phyloP scores from a whole-genome alignment of 148 eudicot genomes.

The Oxyria digyna region DNA sequence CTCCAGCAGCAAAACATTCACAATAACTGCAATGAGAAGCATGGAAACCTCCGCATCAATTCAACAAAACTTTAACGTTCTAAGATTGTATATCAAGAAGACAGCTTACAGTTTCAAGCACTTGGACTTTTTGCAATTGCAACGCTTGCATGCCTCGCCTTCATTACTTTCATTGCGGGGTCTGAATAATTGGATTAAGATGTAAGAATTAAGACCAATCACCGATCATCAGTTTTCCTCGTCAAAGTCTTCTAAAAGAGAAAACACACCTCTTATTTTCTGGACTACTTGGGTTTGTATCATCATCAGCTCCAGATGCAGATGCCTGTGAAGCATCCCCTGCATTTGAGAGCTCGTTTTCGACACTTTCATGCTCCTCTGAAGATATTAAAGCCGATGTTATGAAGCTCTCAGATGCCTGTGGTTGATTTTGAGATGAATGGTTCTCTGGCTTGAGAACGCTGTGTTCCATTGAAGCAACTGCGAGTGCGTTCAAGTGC shows the following conservation, averaged over 20 bases:
- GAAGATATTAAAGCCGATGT: conserved; percentile 17
- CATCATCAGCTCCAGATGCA: conserved; percentile 35
- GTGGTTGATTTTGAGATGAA: conserved; percentile 22
- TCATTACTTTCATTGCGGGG: conserved; percentile 52
- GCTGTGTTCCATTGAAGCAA: conserved; percentile 39
- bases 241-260: background rate
- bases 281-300: conserved; percentile 46
- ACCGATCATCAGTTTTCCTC: background rate
- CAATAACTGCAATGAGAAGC: conserved; percentile 55
- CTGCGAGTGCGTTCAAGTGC: conserved; percentile 86
- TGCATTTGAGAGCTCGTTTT: conserved; percentile 21
- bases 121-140: conserved; percentile 92
- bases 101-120: conserved; percentile 93
- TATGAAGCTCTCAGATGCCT: conserved; percentile 15
- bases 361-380: conserved; percentile 24
- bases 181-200: conserved; percentile 29
- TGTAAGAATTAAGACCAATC: background rate
- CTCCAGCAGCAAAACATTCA: conserved; percentile 98
- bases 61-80: background rate
- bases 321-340: conserved; percentile 42
- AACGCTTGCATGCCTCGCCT: conserved; percentile 67
- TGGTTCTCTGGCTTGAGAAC: conserved; percentile 23
- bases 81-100: background rate
- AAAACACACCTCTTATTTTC: conserved; percentile 59
- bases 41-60: background rate